A percentile compares a stretch with the other conserved stretches of the same genome.
Conservation (phyloP, 768 basidiomycete species). For the Peribolospora baueri region DNA sequence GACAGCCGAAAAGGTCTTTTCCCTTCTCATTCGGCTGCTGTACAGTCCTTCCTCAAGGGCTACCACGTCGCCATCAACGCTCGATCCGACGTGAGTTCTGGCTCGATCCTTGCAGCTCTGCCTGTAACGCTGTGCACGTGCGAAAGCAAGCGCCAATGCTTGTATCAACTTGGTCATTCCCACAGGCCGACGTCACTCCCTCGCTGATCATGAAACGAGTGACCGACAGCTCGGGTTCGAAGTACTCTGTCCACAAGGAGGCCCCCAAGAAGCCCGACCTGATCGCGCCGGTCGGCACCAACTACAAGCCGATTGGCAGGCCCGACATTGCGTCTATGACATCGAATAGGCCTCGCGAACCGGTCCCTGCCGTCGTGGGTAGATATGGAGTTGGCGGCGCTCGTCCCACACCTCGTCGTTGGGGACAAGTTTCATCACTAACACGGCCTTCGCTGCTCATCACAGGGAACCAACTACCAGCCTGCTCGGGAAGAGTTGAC, state of each 20-base stretch:
- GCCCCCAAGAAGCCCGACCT: constrained; percentile 45
- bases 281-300: constrained; percentile 34
- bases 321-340: constrained; percentile 12
- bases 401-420: constrained; percentile 5
- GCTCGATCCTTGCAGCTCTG: not conserved
- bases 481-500: constrained; percentile 13
- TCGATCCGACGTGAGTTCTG: constrained; percentile 44
- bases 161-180: not conserved
- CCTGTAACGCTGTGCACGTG: not conserved
- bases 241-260: constrained; percentile 65
- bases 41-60: constrained; percentile 54
- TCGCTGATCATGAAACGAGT: constrained; percentile 52
- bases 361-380: constrained; percentile 54
- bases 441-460: constrained; percentile 4
- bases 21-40: constrained; percentile 53
- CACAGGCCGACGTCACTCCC: constrained; percentile 57
- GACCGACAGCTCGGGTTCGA: constrained; percentile 39
- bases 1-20: constrained; percentile 77
- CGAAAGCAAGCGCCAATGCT: constrained; percentile 4
- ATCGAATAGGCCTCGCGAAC: constrained; percentile 25
- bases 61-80: constrained; percentile 64
- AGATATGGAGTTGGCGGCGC: constrained; percentile 34
- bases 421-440: constrained; percentile 1
- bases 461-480: constrained; percentile 13
- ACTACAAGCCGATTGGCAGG: constrained; percentile 16